Percentiles rank a stretch among this genome's conserved stretches.
These are phyloP conservation scores for Macroventuria anomochaeta DNA, from an alignment of 2,329 filamentous ascomycete genomes.

Conservation along the genomic window DNA sequence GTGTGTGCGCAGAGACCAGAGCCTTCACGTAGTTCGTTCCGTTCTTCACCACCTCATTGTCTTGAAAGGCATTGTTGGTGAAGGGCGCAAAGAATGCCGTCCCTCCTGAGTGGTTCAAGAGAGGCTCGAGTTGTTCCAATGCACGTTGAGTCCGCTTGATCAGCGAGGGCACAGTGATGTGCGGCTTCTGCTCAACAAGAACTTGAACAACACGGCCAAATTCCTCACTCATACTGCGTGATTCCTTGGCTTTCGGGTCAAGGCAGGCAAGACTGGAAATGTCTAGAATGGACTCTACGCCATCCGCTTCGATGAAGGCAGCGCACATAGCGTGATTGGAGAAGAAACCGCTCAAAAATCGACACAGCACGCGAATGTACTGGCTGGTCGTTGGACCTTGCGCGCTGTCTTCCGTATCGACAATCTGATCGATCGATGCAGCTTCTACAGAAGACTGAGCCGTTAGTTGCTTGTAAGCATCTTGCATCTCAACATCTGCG, in stretches of 20 bases:
- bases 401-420: constrained; percentile 58
- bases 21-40: constrained; percentile 83
- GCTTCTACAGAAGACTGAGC: constrained; percentile 23
- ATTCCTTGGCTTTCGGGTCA: constrained; percentile 72
- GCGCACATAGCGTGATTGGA: constrained; percentile 74
- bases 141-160: constrained; percentile 75
- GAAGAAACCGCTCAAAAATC: constrained; percentile 80
- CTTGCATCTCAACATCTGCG: constrained; percentile 69
- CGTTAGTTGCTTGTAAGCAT: constrained; percentile 45
- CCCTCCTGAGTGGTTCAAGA: constrained; percentile 62
- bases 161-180: constrained; percentile 81
- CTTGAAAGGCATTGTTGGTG: constrained; percentile 39
- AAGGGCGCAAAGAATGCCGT: constrained; percentile 75
- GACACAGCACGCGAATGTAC: constrained; percentile 78
- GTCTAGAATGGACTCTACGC: constrained; percentile 83
- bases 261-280: constrained; percentile 83
- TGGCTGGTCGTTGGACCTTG: constrained; percentile 62
- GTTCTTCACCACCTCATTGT: constrained; percentile 54
- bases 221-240: constrained; percentile 66
- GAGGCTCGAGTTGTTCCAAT: constrained; percentile 70
- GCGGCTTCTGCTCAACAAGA: constrained; percentile 79
- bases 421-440: constrained; percentile 47
- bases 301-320: constrained; percentile 78
- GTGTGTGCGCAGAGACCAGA: constrained; percentile 75
- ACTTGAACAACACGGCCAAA: constrained; percentile 77